Percentiles rank a stretch among this genome's conserved stretches.
phyloP scores from a whole-genome alignment of 2,329 filamentous ascomycete species.

The Nigrospora oryzae region DNA sequence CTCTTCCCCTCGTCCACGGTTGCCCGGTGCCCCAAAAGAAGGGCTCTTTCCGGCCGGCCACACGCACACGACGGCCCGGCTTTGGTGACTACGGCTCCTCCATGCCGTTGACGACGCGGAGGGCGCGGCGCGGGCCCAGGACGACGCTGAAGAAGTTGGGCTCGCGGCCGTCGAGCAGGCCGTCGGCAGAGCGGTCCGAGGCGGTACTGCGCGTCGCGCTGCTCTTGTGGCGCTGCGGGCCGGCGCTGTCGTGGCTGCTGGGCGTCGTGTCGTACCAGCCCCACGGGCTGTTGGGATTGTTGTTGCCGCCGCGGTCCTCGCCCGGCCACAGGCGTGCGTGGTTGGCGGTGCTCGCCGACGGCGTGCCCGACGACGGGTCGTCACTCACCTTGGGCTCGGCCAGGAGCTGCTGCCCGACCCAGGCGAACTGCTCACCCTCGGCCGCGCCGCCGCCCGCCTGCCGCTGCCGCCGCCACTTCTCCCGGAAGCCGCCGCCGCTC shows the following conservation, averaged over 20 bases:
- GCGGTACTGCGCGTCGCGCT: conserved; percentile 24
- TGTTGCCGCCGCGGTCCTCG: conserved; percentile 14
- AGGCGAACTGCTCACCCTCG: conserved; percentile 11
- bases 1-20: too few relatives aligned
- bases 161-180: conserved; percentile 40
- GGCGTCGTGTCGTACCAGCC: conserved; percentile 9
- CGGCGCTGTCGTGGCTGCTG: conserved; percentile 8
- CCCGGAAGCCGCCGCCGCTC: conserved; percentile 7
- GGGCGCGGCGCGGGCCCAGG: conserved; percentile 57
- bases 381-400: conserved; percentile 13
- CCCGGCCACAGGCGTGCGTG: conserved; percentile 10
- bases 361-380: conserved; percentile 13
- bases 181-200: conserved; percentile 24
- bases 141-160: conserved; percentile 65
- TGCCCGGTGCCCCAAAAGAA: too few relatives aligned
- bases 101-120: conserved; percentile 56
- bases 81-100: conserved; percentile 16
- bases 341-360: conserved; percentile 1
- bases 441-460: conserved; percentile 1
- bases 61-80: too few relatives aligned
- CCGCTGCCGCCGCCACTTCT: conserved; percentile 17
- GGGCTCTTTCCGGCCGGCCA: too few relatives aligned
- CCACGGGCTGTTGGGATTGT: conserved; percentile 8
- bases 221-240: conserved; percentile 18
- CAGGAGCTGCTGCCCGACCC: conserved; percentile 4